phyloP scores from a whole-genome alignment of 192 early-diverging fungal species.

The Entomortierella lignicola region DNA sequence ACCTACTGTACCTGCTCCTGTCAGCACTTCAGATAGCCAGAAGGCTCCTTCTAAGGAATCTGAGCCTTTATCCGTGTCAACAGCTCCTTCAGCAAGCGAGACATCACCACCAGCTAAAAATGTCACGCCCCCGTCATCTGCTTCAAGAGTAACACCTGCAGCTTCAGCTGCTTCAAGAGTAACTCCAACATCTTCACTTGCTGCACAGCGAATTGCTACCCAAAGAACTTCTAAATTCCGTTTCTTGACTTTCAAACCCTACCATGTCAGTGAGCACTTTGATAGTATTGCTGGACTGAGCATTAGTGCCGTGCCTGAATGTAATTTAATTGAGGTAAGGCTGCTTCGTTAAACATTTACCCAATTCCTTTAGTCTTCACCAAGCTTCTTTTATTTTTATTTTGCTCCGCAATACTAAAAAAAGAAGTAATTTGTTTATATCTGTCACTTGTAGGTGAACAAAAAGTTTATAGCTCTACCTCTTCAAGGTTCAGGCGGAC shows the following conservation, averaged over 20 bases:
- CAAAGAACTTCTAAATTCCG: slow-evolving; percentile 62
- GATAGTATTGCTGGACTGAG: slow-evolving; percentile 70
- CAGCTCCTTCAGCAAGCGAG: not conserved
- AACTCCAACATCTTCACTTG: slow-evolving; percentile 49
- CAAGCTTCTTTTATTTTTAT: not conserved
- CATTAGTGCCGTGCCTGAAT: slow-evolving; percentile 63
- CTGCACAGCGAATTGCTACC: slow-evolving; percentile 56
- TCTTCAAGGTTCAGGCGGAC: slow-evolving; percentile 81
- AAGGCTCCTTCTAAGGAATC: not conserved
- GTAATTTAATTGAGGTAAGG: slow-evolving; percentile 68
- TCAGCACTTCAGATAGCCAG: not conserved
- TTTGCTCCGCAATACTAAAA: not conserved
- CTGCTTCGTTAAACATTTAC: not conserved
- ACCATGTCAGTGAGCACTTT: slow-evolving; percentile 73
- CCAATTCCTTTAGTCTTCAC: not conserved
- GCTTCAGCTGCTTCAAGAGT: slow-evolving; percentile 36
- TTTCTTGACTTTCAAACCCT: slow-evolving; percentile 68
- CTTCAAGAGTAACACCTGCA: slow-evolving; percentile 22
- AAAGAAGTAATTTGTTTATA: not conserved
- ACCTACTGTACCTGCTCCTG: not conserved
- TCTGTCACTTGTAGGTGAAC: slow-evolving; percentile 55
- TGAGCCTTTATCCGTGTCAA: not conserved
- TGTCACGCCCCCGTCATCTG: slow-evolving; percentile 6
- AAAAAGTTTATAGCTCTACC: slow-evolving; percentile 76
- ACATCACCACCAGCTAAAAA: not conserved